Percentiles rank a stretch among this genome's conserved stretches.
These are phyloP conservation scores for Elsinoe perseae DNA, from an alignment of 2,329 filamentous ascomycete genomes.

Conservation along the genomic window DNA sequence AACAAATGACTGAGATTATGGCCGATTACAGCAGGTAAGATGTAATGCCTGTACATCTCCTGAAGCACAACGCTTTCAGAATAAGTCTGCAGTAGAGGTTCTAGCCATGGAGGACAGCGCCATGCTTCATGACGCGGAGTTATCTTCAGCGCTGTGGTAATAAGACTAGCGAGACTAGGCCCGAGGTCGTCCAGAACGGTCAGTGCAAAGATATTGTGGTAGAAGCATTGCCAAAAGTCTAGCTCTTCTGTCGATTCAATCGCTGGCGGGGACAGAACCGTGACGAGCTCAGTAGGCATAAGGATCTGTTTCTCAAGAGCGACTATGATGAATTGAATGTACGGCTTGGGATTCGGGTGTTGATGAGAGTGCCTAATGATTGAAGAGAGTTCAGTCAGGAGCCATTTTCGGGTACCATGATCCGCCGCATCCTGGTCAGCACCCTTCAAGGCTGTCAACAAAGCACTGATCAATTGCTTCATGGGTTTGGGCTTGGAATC, in stretches of 20 bases:
- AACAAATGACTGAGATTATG: constrained; percentile 34
- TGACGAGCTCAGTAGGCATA: background rate
- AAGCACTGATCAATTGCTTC: constrained; percentile 37
- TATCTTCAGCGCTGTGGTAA: background rate
- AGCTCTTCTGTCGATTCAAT: background rate
- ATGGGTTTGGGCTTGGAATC: constrained; percentile 41
- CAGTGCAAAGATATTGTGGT: background rate
- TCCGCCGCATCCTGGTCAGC: constrained; percentile 18
- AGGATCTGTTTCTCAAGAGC: background rate
- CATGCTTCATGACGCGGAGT: too few species aligned
- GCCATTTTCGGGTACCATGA: constrained; percentile 15
- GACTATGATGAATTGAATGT: background rate
- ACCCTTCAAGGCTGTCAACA: constrained; percentile 33
- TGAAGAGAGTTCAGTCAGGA: constrained; percentile 24
- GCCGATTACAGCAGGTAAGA: constrained; percentile 42
- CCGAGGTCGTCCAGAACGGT: constrained; percentile 10
- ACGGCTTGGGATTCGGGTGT: background rate
- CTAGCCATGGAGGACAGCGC: constrained; percentile 29
- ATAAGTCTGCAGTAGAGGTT: constrained; percentile 31
- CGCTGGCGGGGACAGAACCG: background rate
- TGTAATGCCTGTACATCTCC: constrained; percentile 37
- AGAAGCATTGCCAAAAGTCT: background rate
- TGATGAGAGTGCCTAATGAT: background rate
- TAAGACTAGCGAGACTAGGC: background rate
- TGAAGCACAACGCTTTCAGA: constrained; percentile 31